Evolutionary conservation across 257 asterid genomes (phyloP), one percentile per base, ranked within the genome.

Genomic region (Ligustrum vulgare): DNA sequence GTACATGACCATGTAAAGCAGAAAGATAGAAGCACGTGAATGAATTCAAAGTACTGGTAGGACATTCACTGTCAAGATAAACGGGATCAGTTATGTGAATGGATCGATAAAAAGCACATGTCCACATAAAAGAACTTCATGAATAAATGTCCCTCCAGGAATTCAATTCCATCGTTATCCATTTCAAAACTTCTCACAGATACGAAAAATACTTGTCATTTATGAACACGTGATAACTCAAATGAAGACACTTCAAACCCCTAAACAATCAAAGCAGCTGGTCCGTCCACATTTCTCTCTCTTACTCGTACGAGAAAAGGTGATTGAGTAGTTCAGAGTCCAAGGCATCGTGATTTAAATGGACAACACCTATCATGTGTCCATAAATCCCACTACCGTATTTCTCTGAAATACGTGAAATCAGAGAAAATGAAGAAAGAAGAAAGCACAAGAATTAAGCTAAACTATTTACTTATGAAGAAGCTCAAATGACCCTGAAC

Each of bases 211-310:
- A 79, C 25, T 11, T 34, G 36, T 15, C 25, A 43, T 25, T 33
- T 33, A 54, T 43, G 8, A 7, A 70, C 4, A 23, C 22, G 31
- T 71, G 8, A 58, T 67, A 58, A 37, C 43, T 37, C 43, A 37
- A 37, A 37, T 37, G 45, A 39, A 0, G 45, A 10, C 15, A 73
- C 51, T 78, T 45, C 80, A 78, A 77, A 71, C 67, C 78, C 43
- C 54, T 68, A 65, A 65, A 25, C 20, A 15, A 37, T 43, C 68
- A 75, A 77, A 65, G 35, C 47, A 60, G 72, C 75, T 76, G 78
- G 83, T 62, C 63, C 75, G n/a, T 69, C 36, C 71, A 82, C 41
- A 41, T 39, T 74, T 31, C 45, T 49, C 73, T 16, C 74, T 36
- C 43, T 51, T 36, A 69, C 62, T 54, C 74, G 13, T 25, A 10